phyloP scores from a whole-genome alignment of 164 flowering plant species.

The Magnolia kwangsiensis region DNA sequence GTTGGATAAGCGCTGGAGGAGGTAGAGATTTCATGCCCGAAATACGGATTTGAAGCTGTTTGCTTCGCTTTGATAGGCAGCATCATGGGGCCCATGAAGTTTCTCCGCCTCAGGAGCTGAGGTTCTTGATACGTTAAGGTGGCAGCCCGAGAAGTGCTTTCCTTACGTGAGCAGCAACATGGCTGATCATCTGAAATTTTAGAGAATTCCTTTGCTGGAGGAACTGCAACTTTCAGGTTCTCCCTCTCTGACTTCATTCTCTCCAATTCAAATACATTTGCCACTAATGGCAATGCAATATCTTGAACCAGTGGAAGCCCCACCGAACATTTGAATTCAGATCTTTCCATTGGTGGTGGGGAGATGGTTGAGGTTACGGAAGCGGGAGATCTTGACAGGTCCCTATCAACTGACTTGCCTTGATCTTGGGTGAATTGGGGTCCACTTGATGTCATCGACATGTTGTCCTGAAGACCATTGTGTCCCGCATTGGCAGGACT shows the following conservation, averaged over 20 bases:
- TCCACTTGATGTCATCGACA: constrained; percentile 49
- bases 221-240: constrained; percentile 11
- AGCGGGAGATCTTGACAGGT: constrained; percentile 53
- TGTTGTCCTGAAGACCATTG: constrained; percentile 58
- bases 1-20: constrained; percentile 18
- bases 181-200: constrained; percentile 37
- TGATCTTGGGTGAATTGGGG: constrained; percentile 47
- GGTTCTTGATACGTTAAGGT: constrained; percentile 36
- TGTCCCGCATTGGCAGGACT: constrained; percentile 32
- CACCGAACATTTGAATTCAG: constrained; percentile 19
- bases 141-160: constrained; percentile 31
- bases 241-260: constrained; percentile 22
- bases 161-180: constrained; percentile 60
- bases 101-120: background rate
- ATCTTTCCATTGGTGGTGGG: constrained; percentile 27
- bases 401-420: constrained; percentile 36
- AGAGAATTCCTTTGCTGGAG: constrained; percentile 26
- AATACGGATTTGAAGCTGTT: constrained; percentile 13
- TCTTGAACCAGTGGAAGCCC: constrained; percentile 24
- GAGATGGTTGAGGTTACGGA: constrained; percentile 58
- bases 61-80: constrained; percentile 27
- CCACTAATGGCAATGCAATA: constrained; percentile 13
- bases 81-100: background rate
- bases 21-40: constrained; percentile 26
- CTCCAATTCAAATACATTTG: constrained; percentile 12